Evolutionary conservation across 306 rosid genomes (phyloP).

Genomic region (Parietaria judaica): DNA sequence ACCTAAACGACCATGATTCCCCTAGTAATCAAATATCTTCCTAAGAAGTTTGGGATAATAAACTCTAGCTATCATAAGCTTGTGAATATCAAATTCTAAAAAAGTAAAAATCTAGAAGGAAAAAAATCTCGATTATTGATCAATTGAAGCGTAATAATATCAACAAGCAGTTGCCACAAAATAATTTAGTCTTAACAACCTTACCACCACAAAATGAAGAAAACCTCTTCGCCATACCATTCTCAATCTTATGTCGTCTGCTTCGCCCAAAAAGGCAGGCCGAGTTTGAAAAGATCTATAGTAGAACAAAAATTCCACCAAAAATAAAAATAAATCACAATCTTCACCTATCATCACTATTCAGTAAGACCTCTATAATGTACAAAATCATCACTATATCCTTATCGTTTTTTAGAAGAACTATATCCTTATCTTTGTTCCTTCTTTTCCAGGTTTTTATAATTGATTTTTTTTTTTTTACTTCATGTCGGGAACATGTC

Average conservation of each 20-base stretch:
- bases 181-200: slow-evolving; percentile 38
- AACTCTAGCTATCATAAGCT: no score
- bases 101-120: no score
- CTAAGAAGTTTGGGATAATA: no score
- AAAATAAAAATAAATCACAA: slow-evolving; percentile 29
- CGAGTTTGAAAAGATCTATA: slow-evolving; percentile 55
- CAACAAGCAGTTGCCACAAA: slow-evolving; percentile 23
- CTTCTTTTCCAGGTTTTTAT: no score
- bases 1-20: no score
- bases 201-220: slow-evolving; percentile 53
- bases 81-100: no score
- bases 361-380: not conserved
- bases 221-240: slow-evolving; percentile 48
- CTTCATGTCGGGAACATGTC: no score
- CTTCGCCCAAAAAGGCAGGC: slow-evolving; percentile 48
- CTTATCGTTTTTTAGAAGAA: not conserved
- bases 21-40: no score
- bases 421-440: not conserved
- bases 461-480: no score
- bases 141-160: no score
- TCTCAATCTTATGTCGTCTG: slow-evolving; percentile 47
- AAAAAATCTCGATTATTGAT: no score
- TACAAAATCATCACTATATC: not conserved
- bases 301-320: slow-evolving; percentile 42
- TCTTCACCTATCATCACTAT: not conserved